Evolutionary conservation across 2,329 filamentous ascomycete species (phyloP), one percentile per base, ranked within the genome.

Genomic region (Hymenoscyphus fraxineus): DNA sequence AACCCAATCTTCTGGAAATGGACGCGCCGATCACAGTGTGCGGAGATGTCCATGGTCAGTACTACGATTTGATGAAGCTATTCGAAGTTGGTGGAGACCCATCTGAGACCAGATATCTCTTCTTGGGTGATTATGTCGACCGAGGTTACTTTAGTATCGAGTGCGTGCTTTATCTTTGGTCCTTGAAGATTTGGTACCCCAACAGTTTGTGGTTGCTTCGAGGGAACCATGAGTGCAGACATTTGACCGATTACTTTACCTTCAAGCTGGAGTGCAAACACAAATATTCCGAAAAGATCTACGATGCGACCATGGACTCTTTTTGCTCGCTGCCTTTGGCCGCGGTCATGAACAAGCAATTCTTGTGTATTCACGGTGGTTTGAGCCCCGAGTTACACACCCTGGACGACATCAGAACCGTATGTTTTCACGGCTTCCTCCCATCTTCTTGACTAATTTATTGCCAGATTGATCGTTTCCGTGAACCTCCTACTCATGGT

Each of bases 181-280:
- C 90, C 40, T 83, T 99, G 77, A 99, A 99, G 85, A 98, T 99
- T 76, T 97, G 96, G 87, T 99, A 98, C 77, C 95, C 95, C 62
- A 93, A 98, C 79, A 94, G 92, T 22, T 87, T 99, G 64, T 99
- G 95, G 95, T 84, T 99, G 72, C 86, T 99, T 71, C 91, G 95
- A 74, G 95, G 95, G 71, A 99, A 99, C 80, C 95, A 99, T 81
- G 95, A 99, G 80, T 99, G 95, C 79, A 90, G 95, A 74, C 95
- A 99, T 82, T 85, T 99, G 84, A 99, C 95, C 64, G 95, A 99
- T 77, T 99, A 99, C 84, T 99, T 99, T 81, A 99, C 95, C 67
- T 99, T 99, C 84, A 98, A 99, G 84, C 88, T 99, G 65, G 95
- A 99, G 79, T 99, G 95, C 85, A 97, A 97, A 82, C 95, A 99